Evolutionary conservation across 2,329 filamentous ascomycete species (phyloP), one percentile per base, ranked within the genome.

Genomic region (Amauroascus niger): DNA sequence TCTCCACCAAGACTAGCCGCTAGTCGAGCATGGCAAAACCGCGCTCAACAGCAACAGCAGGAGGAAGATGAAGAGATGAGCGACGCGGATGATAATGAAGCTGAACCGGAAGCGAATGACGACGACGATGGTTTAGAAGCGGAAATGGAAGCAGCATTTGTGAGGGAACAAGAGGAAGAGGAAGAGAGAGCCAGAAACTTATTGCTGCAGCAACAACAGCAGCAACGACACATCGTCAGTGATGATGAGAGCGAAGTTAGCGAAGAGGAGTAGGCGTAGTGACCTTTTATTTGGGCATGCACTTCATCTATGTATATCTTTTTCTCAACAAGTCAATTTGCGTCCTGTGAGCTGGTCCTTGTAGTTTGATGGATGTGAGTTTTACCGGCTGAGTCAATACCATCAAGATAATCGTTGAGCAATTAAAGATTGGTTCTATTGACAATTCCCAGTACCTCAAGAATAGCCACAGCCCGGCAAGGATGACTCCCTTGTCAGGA

Each of bases 161-260:
- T 66, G 8, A 65, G 66, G 30, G 69, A 67, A 56, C 39, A 41
- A n/a, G 69, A 69, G 55, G 67, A 71, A n/a, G n/a, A n/a, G 56
- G 71, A 74, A 26, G 73, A 75, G 24, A 62, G 64, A 26, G 67
- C 59, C 18, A 66, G 66, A 26, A 63, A 66, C 13, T 64, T 65
- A 49, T 59, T 60, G 14, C 61, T 66, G 43, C 57, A 62, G 6
- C 57, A 64, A 13, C 62, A 64, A 26, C 57, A 64, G 14, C 62
- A 64, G 28, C 69, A 52, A 40, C 57, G 48, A 14, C 57, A 57
- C 32, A 30, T 57, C 41, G 60, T 62, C 22, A 77, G 73, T 33
- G 79, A 81, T 16, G 69, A 74, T 50, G 81, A 84, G 65, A 84
- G 81, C 59, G 80, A 82, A 60, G 52, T 84, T 52, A 84, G 81